phyloP scores from a whole-genome alignment of 2,329 filamentous ascomycete genomes.

The Diaporthe vaccinii region DNA sequence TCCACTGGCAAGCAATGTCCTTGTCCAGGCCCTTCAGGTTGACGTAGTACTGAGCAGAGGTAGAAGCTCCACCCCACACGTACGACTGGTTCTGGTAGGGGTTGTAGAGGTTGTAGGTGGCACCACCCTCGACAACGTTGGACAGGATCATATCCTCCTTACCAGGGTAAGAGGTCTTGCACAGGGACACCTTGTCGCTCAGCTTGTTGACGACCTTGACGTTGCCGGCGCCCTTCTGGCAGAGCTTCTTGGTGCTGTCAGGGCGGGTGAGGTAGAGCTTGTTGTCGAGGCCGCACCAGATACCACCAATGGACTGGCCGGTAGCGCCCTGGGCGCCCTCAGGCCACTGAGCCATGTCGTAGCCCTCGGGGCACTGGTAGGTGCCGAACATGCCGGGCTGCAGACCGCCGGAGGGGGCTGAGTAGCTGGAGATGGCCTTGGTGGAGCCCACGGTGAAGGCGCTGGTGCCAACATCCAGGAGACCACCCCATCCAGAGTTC shows the following conservation, averaged over 20 bases:
- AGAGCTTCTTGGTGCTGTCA: constrained; percentile 74
- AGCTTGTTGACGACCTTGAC: constrained; percentile 84
- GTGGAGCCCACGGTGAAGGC: constrained; percentile 36
- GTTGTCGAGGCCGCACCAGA: constrained; percentile 81
- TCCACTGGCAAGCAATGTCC: constrained; percentile 83
- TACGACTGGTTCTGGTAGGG: constrained; percentile 81
- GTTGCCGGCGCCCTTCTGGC: constrained; percentile 77
- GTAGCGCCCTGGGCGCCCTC: constrained; percentile 77
- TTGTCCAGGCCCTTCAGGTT: constrained; percentile 82
- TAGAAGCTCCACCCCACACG: constrained; percentile 78
- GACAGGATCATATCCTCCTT: constrained; percentile 91
- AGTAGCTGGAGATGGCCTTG: constrained; percentile 73
- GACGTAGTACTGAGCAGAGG: constrained; percentile 96
- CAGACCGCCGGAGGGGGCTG: constrained; percentile 75
- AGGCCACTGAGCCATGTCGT: constrained; percentile 95
- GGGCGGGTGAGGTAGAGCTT: constrained; percentile 84
- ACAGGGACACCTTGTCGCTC: constrained; percentile 76
- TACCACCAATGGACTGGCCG: constrained; percentile 88
- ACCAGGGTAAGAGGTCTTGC: constrained; percentile 97
- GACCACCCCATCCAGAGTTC: constrained; percentile 82
- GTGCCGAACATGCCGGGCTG: constrained; percentile 81
- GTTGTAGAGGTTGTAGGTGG: constrained; percentile 77
- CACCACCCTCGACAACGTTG: constrained; percentile 70
- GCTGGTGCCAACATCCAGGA: constrained; percentile 68
- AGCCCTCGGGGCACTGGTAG: constrained; percentile 91